Percentiles rank a stretch among this genome's conserved stretches.
Conservation (phyloP, 345 rosid species). For the Bretschneidera sinensis region DNA sequence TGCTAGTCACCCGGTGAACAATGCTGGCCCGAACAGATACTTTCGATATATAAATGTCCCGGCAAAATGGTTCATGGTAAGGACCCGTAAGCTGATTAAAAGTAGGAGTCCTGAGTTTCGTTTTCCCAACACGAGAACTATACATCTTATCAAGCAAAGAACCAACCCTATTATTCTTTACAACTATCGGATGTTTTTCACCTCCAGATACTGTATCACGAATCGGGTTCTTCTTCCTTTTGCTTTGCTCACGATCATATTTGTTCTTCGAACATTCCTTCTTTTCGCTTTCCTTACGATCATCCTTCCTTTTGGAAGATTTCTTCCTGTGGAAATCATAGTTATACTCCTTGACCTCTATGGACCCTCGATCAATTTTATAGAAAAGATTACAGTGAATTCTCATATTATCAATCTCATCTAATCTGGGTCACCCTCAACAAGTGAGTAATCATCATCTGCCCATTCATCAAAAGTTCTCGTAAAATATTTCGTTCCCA, state of each 20-base stretch:
- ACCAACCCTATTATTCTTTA: no score
- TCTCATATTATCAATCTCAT: constrained; percentile 56
- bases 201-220: no score
- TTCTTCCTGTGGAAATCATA: constrained; percentile 51
- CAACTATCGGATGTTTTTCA: no score
- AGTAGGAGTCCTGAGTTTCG: constrained; percentile 46
- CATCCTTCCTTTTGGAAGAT: constrained; percentile 25
- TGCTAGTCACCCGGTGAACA: constrained; percentile 56
- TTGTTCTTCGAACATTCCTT: no score
- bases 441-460: constrained; percentile 4
- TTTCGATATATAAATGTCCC: constrained; percentile 53
- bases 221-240: no score
- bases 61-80: constrained; percentile 59
- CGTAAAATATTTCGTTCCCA: no score
- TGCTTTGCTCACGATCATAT: no score
- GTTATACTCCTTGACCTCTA: constrained; percentile 51
- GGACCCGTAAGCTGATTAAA: constrained; percentile 65
- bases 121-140: constrained; percentile 5
- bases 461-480: constrained; percentile 16
- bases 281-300: no score
- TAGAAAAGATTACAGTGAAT: constrained; percentile 52
- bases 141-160: no score
- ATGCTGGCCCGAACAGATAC: constrained; percentile 59
- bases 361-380: constrained; percentile 50
- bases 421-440: constrained; percentile 38